These are phyloP conservation scores for Leccinum barrowsii DNA, from an alignment of 768 basidiomycete genomes.

Conservation along the genomic window DNA sequence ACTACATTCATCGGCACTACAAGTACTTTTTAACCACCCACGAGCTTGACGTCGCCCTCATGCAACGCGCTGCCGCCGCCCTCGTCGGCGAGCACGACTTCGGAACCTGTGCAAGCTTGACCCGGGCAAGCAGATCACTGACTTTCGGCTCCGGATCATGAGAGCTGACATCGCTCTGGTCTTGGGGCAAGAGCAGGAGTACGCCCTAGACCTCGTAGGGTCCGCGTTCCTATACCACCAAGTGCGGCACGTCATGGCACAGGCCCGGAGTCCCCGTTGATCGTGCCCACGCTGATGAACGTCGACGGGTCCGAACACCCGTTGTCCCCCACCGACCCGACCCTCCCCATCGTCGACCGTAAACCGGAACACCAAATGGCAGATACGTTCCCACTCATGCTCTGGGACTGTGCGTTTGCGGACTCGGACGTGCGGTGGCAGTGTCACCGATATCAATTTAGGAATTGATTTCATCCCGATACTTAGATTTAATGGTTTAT, in stretches of 20 bases:
- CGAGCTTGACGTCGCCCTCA: constrained; percentile 63
- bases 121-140: constrained; percentile 83
- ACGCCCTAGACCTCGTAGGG: constrained; percentile 82
- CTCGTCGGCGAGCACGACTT: constrained; percentile 89
- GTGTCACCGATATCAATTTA: background rate
- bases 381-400: no score
- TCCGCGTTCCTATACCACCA: constrained; percentile 94
- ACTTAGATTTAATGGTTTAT: no score
- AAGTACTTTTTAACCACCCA: constrained; percentile 89
- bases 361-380: constrained; percentile 96
- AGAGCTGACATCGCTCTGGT: constrained; percentile 60
- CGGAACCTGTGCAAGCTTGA: constrained; percentile 95
- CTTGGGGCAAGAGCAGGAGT: constrained; percentile 34
- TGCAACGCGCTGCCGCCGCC: constrained; percentile 69
- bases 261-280: constrained; percentile 67
- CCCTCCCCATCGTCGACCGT: constrained; percentile 51
- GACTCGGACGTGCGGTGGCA: constrained; percentile 71
- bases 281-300: constrained; percentile 75
- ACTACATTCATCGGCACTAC: constrained; percentile 87
- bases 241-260: constrained; percentile 92
- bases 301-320: constrained; percentile 37
- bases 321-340: constrained; percentile 5
- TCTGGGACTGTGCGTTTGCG: constrained; percentile 77
- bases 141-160: constrained; percentile 67
- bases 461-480: no score